Evolutionary conservation across 2,329 filamentous ascomycete genomes (phyloP), one percentile per base, ranked within the genome.

Genomic region (Biscogniauxia sp.): DNA sequence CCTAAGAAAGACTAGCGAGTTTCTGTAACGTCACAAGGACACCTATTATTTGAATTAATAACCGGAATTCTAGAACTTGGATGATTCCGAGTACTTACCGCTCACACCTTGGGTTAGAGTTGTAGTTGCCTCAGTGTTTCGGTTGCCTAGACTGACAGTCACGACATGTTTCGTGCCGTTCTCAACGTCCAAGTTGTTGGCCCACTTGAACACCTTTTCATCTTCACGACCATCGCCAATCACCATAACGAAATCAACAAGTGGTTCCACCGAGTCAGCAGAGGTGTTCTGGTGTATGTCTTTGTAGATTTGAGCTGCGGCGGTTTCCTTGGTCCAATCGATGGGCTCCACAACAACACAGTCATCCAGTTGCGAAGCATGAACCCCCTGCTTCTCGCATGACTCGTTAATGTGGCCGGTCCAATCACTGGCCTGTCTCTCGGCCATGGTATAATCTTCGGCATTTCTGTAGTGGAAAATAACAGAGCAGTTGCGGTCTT

Each of bases 341-440:
- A 90, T 84, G 5, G 92, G 90, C 73, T 97, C 93, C 17, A 97
- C 92, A 11, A 93, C 82, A 55, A 98, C 87, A 51, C 88, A 90
- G 32, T 91, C 87, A 59, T 95, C 91, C 15, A 92, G 80, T 1
- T 91, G 89, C 19, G 96, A 85, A 5, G 94, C 94, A 56, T 93
- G 92, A 4, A 98, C 90, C 32, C 88, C 85, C 75, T 96, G 91
- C 58, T 84, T 86, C 72, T 92, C 89, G 73, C 93, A 97, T 0
- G 92, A 91, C 72, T 97, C 93, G 72, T 98, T 98, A 80, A 98
- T 95, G 70, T 97, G 93, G 64, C 91, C 93, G 0, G 92, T 92
- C 71, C 93, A 96, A 73, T 98, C 94, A 20, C 89, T 90, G 0
- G 93, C 94, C 69, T 93, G 90, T 20, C 92, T 88, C 60, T 85